Evolutionary conservation across 345 rosid species (phyloP).

Genomic region (Theobroma cacao): DNA sequence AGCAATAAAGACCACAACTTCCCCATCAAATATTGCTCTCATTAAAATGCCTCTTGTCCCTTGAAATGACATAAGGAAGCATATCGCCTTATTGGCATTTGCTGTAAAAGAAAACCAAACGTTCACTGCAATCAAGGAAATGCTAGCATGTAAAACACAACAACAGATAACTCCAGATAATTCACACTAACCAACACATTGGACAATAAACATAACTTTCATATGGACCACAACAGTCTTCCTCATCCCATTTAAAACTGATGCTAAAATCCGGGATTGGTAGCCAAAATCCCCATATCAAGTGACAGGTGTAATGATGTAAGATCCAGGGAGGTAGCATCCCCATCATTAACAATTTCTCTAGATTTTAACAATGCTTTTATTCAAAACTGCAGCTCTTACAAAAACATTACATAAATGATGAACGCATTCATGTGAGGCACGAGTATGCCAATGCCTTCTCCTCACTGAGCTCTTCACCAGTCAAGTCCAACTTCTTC

Average conservation of each 20-base stretch:
- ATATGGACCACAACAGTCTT: neutral
- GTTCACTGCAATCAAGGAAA: too few relatives aligned
- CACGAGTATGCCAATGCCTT: constrained; percentile 96
- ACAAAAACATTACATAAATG: neutral
- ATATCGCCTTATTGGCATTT: too few relatives aligned
- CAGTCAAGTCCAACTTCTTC: constrained; percentile 93
- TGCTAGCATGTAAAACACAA: neutral
- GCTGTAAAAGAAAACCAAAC: too few relatives aligned
- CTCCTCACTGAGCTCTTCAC: constrained; percentile 88
- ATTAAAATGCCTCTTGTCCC: too few relatives aligned
- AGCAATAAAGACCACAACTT: too few relatives aligned
- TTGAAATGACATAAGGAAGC: too few relatives aligned
- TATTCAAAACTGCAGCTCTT: constrained; percentile 36
- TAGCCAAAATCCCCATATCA: constrained; percentile 6
- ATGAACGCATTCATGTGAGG: constrained; percentile 48
- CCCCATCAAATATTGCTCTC: too few relatives aligned
- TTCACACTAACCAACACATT: neutral
- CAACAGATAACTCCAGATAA: neutral
- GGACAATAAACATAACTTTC: neutral
- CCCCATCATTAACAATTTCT: constrained; percentile 15
- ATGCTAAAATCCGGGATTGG: neutral
- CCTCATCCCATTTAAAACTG: neutral
- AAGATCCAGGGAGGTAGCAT: constrained; percentile 3
- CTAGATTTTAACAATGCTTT: constrained; percentile 14
- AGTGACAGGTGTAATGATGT: neutral